Base-by-base conservation (phyloP, 768 basidiomycete genomes). In the Lentinula boryana region DNA sequence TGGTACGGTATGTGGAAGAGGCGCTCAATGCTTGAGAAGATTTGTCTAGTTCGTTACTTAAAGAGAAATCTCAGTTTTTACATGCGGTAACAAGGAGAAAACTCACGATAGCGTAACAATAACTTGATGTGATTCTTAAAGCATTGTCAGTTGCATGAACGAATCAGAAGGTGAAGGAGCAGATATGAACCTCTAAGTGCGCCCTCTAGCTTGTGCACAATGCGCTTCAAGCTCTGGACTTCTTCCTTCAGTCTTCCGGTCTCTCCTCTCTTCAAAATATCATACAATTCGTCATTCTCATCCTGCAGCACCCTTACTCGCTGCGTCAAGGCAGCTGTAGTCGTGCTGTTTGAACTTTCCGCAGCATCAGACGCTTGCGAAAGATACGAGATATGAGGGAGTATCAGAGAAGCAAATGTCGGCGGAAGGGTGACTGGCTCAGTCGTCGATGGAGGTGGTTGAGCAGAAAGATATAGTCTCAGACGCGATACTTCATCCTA, bases 211-310 rank as follows among this genome's bases (percentile, higher is more conserved):
- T 84, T 83, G 55, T 78, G 78, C 46, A 91, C 88, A 35, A 86
- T 83, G 64, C 84, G 78, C 36, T 85, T 78, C 58, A 94, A 76
- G 6, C 84, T 84, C 52, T 83, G 82, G 10, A 88, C 88, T 69
- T 94, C 89, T 68, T 93, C 92, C 69, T 91, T 91, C 63, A 94
- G 69, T 69, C 82, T 86, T 4, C 91, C 91, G 0, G 89, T 88
- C 72, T 94, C 91, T 43, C 87, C 83, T 27, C 77, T 77, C 70
- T 84, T 88, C 59, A 94, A 73, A 9, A 93, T 74, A 53, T 85
- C 82, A 69, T 93, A 94, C 16, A 94, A 71, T 64, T 94, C 92
- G 65, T 94, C 91, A 62, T 94, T 94, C 71, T 94, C 92, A 60
- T 92, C 88, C 69, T 94, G 92, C 9, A 94, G 75, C 16, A 86